Evolutionary conservation across 257 asterid genomes (phyloP).

Genomic region (Apocynum venetum): DNA sequence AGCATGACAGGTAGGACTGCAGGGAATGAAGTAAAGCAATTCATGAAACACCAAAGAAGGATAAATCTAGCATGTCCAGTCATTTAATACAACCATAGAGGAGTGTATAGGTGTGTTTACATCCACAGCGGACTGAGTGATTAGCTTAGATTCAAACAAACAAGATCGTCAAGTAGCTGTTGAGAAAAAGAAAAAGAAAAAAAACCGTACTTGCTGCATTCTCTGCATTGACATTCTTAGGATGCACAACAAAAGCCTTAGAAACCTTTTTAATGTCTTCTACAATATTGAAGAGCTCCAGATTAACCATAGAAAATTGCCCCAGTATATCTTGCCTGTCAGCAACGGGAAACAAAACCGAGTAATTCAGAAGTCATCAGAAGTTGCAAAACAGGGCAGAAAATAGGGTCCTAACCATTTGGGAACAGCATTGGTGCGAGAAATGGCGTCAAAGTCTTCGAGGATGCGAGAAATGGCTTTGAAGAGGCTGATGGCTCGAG

Average conservation of each 20-base stretch:
- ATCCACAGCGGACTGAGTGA: neutral
- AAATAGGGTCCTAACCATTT: conserved; percentile 51
- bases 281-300: conserved; percentile 89
- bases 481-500: conserved; percentile 85
- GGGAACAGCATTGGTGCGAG: conserved; percentile 68
- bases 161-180: neutral
- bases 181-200: neutral
- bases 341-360: neutral
- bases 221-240: conserved; percentile 92
- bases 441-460: conserved; percentile 69
- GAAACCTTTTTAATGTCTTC: conserved; percentile 92
- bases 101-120: neutral
- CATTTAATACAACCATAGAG: neutral
- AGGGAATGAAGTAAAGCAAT: conserved; percentile 1
- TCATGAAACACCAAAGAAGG: neutral
- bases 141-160: neutral
- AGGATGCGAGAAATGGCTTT: conserved; percentile 95
- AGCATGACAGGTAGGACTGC: conserved; percentile 97
- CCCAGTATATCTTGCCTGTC: conserved; percentile 84
- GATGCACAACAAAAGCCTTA: conserved; percentile 94
- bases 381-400: neutral
- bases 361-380: neutral
- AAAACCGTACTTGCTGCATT: conserved; percentile 67
- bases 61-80: neutral
- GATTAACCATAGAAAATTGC: conserved; percentile 95